Conservation (phyloP, 2,329 filamentous ascomycete species). For the Fusarium guadeloupense region DNA sequence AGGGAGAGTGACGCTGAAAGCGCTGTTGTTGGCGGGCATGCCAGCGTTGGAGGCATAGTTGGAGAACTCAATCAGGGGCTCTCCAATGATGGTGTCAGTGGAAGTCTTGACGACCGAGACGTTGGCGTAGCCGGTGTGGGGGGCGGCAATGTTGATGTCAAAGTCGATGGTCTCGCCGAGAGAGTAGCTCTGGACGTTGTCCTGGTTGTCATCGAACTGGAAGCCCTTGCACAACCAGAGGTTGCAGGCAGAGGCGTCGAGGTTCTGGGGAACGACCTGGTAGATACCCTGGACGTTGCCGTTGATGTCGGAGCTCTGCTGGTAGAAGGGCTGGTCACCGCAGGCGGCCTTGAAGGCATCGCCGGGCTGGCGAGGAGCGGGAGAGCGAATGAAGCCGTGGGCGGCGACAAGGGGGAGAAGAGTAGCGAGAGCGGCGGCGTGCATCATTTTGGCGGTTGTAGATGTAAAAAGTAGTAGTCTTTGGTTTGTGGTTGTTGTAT, state of each 20-base stretch:
- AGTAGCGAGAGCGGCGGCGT: slow-evolving; percentile 36
- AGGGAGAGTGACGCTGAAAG: slow-evolving; percentile 66
- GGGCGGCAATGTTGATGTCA: slow-evolving; percentile 53
- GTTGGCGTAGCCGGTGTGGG: slow-evolving; percentile 60
- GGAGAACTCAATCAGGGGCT: slow-evolving; percentile 63
- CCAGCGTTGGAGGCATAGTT: slow-evolving; percentile 60
- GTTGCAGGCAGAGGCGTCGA: slow-evolving; percentile 47
- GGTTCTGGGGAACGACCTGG: slow-evolving; percentile 43
- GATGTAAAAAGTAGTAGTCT: not conserved
- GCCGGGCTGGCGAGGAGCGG: slow-evolving; percentile 53
- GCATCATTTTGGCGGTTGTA: slow-evolving; percentile 37
- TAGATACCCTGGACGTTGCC: slow-evolving; percentile 52
- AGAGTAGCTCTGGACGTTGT: slow-evolving; percentile 54
- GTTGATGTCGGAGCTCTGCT: slow-evolving; percentile 48
- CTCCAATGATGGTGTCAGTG: slow-evolving; percentile 61
- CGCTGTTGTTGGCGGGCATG: slow-evolving; percentile 54
- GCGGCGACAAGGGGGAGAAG: slow-evolving; percentile 49
- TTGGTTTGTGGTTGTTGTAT: slow-evolving; percentile 5
- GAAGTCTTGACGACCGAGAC: slow-evolving; percentile 66
- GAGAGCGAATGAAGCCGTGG: slow-evolving; percentile 56
- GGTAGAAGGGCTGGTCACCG: slow-evolving; percentile 52
- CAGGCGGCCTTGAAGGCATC: slow-evolving; percentile 56
- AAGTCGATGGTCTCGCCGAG: slow-evolving; percentile 56
- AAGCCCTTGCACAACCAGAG: slow-evolving; percentile 59
- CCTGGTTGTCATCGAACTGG: slow-evolving; percentile 56